These are phyloP conservation scores for Cystobasidium tubakii DNA, from an alignment of 768 basidiomycete genomes.

Conservation along the genomic window DNA sequence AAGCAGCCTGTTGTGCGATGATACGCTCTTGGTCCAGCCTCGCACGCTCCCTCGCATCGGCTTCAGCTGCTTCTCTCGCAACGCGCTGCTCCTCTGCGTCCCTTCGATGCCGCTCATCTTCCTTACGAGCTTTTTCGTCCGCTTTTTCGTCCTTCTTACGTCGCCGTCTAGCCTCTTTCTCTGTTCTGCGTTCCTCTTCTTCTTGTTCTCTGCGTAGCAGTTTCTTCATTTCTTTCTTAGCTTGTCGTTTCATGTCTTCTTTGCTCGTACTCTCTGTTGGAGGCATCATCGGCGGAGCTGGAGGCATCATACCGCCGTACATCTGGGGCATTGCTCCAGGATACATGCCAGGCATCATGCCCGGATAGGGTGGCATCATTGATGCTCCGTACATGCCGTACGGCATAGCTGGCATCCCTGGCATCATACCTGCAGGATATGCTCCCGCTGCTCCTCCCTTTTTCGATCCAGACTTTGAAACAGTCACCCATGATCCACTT, in stretches of 20 bases:
- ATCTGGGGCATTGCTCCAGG: not conserved
- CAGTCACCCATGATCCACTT: not conserved
- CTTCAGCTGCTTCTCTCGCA: not conserved
- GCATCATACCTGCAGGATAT: not conserved
- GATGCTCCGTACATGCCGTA: not conserved
- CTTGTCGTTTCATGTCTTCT: not conserved
- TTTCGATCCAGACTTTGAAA: not conserved
- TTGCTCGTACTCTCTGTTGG: not conserved
- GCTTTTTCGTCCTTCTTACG: not conserved
- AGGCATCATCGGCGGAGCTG: not conserved
- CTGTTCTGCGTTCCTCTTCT: not conserved
- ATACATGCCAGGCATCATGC: constrained; percentile 1
- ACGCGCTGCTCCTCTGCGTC: not conserved
- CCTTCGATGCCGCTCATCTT: not conserved
- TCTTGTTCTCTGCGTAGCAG: not conserved
- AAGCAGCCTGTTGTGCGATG: not conserved
- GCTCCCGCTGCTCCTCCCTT: not conserved
- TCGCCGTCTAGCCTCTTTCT: not conserved
- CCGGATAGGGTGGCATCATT: not conserved
- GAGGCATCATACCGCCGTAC: not conserved
- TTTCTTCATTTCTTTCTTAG: constrained; percentile 1
- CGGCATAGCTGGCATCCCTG: not conserved
- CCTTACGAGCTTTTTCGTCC: not conserved
- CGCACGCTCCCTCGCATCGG: not conserved
- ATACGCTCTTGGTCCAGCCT: not conserved